Percentiles rank a stretch among this genome's conserved stretches.
phyloP scores from a whole-genome alignment of 257 asterid genomes.

The Craterostigma plantagineum region DNA sequence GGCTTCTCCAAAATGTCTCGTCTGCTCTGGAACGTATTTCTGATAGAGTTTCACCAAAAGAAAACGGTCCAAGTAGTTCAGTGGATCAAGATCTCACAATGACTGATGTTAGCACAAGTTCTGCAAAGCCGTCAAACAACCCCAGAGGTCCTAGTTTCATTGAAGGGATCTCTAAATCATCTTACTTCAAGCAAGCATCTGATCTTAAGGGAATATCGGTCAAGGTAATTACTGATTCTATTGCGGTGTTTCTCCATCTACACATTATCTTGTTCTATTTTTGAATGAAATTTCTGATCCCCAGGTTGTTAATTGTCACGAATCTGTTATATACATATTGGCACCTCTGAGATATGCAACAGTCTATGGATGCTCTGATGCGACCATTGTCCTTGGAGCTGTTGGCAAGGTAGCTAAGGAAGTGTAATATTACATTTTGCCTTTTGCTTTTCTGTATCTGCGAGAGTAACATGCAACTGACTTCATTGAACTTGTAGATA shows the following conservation, averaged over 20 bases:
- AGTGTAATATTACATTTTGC: conserved; percentile 1
- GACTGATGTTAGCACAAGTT: conserved; percentile 49
- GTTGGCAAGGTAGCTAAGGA: conserved; percentile 72
- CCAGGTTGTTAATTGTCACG: conserved; percentile 91
- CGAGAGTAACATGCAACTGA: no score
- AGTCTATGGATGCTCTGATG: conserved; percentile 95
- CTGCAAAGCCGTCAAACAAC: conserved; percentile 30
- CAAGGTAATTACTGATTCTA: conserved; percentile 29
- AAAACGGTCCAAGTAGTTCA: conserved; percentile 48
- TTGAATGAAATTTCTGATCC: conserved; percentile 4
- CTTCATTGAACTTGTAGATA: no score
- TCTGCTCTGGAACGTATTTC: conserved; percentile 61
- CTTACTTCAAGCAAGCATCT: conserved; percentile 72
- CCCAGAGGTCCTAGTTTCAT: conserved; percentile 71
- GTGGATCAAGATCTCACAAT: conserved; percentile 71
- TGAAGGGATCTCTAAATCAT: conserved; percentile 89
- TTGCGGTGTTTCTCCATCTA: no score
- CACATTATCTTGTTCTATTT: neutral
- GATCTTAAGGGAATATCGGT: conserved; percentile 75
- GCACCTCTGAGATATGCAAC: conserved; percentile 85
- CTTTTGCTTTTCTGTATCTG: no score
- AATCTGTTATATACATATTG: conserved; percentile 77
- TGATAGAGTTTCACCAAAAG: conserved; percentile 67
- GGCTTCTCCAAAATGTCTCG: conserved; percentile 70
- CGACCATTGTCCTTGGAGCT: conserved; percentile 87